A percentile compares a stretch with the other conserved stretches of the same genome.
Conservation (phyloP, 371 early-diverging fungal species). For the Vairimorpha ceranae region DNA sequence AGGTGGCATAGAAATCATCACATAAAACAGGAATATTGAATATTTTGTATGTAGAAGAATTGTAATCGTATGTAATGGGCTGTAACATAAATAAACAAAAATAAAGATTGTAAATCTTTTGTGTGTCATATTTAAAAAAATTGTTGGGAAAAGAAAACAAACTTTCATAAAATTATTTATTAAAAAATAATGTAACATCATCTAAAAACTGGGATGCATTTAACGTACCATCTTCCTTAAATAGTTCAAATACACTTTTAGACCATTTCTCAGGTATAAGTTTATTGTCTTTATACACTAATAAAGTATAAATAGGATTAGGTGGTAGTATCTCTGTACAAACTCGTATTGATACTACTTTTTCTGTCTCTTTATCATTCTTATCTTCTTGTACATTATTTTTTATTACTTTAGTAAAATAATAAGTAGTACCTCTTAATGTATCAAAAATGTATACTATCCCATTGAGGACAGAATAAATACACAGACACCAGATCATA, state of each 20-base stretch:
- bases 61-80: no score
- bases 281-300: slow-evolving; percentile 27
- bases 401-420: slow-evolving; percentile 6
- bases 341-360: not conserved
- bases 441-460: slow-evolving; percentile 2
- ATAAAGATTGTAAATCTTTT: no score
- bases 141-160: no score
- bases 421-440: not conserved
- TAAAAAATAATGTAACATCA: slow-evolving; percentile 44
- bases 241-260: slow-evolving; percentile 50
- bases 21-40: not conserved
- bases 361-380: not conserved
- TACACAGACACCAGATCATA: not conserved
- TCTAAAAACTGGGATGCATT: slow-evolving; percentile 35
- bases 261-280: slow-evolving; percentile 38
- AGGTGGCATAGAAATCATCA: slow-evolving; percentile 5
- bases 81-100: not conserved
- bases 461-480: slow-evolving; percentile 45
- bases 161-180: no score
- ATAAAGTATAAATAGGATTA: slow-evolving; percentile 26
- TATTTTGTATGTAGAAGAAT: not conserved
- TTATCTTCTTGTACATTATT: no score
- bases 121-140: no score
- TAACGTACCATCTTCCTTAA: slow-evolving; percentile 41
- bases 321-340: slow-evolving; percentile 5